Evolutionary conservation across 306 rosid species (phyloP).

Genomic region (Cicer pinnatifidum): DNA sequence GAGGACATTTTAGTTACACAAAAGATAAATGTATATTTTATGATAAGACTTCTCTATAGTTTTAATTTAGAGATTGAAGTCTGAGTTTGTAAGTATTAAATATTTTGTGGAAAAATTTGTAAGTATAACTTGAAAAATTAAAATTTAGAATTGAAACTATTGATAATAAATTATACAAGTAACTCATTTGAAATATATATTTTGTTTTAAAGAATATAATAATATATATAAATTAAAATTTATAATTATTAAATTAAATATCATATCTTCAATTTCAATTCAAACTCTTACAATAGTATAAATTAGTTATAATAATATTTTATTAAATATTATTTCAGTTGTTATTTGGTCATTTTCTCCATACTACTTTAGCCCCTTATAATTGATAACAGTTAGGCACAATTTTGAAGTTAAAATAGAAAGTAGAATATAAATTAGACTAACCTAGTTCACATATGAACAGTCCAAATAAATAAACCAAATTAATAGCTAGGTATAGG

Average conservation of each 20-base stretch:
- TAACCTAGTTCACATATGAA: constrained; percentile 16
- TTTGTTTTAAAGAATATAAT: too few relatives aligned
- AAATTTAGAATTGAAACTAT: too few relatives aligned
- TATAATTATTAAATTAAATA: too few relatives aligned
- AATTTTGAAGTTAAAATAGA: constrained; percentile 17
- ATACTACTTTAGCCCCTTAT: constrained; percentile 8
- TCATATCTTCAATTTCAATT: too few relatives aligned
- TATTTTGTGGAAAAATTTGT: neutral
- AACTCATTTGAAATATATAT: too few relatives aligned
- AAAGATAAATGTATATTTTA: too few relatives aligned
- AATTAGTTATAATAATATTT: too few relatives aligned
- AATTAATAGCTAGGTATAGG: constrained; percentile 1
- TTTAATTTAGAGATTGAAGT: neutral
- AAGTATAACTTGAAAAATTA: too few relatives aligned
- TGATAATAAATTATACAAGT: too few relatives aligned
- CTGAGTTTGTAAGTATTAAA: neutral
- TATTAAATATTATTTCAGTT: too few relatives aligned
- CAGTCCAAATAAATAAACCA: constrained; percentile 9
- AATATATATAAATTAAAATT: too few relatives aligned
- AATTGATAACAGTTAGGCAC: constrained; percentile 18
- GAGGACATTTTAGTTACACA: too few relatives aligned
- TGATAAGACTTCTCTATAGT: neutral
- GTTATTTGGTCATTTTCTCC: constrained; percentile 4
- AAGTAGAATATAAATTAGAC: constrained; percentile 14
- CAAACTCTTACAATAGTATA: rapidly evolving